Percentiles rank a stretch among this genome's conserved stretches.
Conservation (phyloP, 495 filamentous ascomycete species). For the Geoglossum glabrum region DNA sequence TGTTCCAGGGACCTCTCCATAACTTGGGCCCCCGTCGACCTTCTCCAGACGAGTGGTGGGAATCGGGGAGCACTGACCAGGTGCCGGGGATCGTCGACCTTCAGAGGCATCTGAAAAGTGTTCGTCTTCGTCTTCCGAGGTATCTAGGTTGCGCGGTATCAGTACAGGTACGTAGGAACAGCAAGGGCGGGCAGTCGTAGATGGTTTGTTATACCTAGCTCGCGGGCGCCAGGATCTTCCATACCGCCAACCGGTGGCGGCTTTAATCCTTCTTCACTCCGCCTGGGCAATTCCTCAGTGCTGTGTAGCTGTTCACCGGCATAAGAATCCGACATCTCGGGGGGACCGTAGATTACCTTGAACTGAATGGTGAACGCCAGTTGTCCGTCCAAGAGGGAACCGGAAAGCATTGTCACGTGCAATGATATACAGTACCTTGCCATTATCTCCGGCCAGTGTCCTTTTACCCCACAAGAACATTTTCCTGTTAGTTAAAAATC, state of each 20-base stretch:
- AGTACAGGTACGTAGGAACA: not conserved
- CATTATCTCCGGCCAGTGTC: too few species aligned
- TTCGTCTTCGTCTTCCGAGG: constrained; percentile 57
- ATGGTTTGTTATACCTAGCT: constrained; percentile 36
- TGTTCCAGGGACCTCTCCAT: constrained; percentile 63
- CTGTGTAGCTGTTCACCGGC: not conserved
- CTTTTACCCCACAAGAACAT: too few species aligned
- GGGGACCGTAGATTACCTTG: not conserved
- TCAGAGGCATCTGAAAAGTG: constrained; percentile 84
- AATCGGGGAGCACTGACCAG: constrained; percentile 30
- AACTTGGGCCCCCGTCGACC: constrained; percentile 6
- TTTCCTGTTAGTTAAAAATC: too few species aligned
- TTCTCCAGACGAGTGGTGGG: constrained; percentile 42
- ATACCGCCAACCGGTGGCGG: constrained; percentile 28
- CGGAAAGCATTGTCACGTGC: not conserved
- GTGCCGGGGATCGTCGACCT: constrained; percentile 22
- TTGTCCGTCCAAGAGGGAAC: not conserved
- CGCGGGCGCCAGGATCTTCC: constrained; percentile 65
- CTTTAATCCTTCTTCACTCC: not conserved
- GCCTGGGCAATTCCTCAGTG: not conserved
- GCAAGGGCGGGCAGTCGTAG: not conserved
- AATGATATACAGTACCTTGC: not conserved
- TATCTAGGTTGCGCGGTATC: constrained; percentile 21
- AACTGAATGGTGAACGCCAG: not conserved
- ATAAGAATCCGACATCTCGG: not conserved